Evolutionary conservation across 2,329 filamentous ascomycete genomes (phyloP).

Genomic region (Cercospora canescens): DNA sequence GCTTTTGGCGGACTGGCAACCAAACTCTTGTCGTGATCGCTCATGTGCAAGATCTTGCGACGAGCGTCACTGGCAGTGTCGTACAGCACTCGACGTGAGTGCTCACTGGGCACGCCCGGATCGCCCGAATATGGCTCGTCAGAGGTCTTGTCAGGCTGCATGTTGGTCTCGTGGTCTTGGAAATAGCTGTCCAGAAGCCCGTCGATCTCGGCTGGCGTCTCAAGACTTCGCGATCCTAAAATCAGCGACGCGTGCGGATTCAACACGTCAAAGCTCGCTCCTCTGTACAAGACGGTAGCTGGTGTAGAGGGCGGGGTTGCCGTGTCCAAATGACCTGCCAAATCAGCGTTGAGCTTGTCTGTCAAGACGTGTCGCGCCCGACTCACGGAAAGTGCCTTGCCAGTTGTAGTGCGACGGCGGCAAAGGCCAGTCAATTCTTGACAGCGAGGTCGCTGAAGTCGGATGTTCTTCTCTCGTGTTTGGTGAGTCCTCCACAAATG

Average conservation of each 20-base stretch:
- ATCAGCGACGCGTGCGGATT: slow-evolving; percentile 38
- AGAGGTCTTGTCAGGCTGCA: slow-evolving; percentile 11
- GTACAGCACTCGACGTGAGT: slow-evolving; percentile 29
- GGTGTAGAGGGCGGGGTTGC: slow-evolving; percentile 26
- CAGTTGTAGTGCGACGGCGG: slow-evolving; percentile 30
- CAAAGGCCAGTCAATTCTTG: slow-evolving; percentile 33
- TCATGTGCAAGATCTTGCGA: slow-evolving; percentile 30
- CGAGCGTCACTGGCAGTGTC: slow-evolving; percentile 30
- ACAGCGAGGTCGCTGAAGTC: slow-evolving; percentile 30
- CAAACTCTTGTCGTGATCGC: slow-evolving; percentile 6
- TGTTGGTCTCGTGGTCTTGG: slow-evolving; percentile 15
- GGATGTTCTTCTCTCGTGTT: neutral
- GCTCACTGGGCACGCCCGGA: slow-evolving; percentile 17
- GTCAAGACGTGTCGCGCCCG: neutral
- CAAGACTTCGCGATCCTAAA: slow-evolving; percentile 28
- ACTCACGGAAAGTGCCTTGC: slow-evolving; percentile 32
- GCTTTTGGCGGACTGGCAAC: slow-evolving; percentile 13
- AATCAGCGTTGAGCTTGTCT: slow-evolving; percentile 15
- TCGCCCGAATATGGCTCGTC: slow-evolving; percentile 23
- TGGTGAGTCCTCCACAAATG: neutral
- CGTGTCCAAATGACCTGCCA: slow-evolving; percentile 22
- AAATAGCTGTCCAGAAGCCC: slow-evolving; percentile 37
- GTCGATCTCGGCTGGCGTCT: slow-evolving; percentile 38
- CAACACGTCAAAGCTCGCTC: slow-evolving; percentile 37
- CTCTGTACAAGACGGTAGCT: slow-evolving; percentile 33